Evolutionary conservation across 768 basidiomycete genomes (phyloP), one percentile per base, ranked within the genome.

Genomic region (Lactifluus piperatus): DNA sequence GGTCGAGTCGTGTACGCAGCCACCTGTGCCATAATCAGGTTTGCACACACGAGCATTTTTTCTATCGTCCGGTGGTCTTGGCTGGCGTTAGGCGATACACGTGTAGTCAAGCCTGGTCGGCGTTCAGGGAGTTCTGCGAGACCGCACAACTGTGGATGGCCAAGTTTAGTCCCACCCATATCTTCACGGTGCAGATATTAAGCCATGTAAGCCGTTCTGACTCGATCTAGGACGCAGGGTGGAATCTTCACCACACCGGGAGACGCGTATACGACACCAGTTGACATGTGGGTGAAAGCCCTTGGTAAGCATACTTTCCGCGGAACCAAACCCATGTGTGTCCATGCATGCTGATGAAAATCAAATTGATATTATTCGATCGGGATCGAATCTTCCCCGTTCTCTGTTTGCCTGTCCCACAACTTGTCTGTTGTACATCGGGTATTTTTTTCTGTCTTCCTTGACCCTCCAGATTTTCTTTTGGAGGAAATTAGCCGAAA

Each of bases 221-320:
- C 56, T 36, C 61, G 53, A 57, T 60, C 16, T 69, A 92, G 91
- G 70, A 93, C 89, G 1, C 85, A 88, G 60, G 88, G 88, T 48
- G 91, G 91, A 5, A 87, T 92, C 58, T 91, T 91, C 71, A 91
- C 87, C 45, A 88, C 87, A 0, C 86, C 87, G 4, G 88, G 88
- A 30, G 89, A 92, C 71, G 88, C 88, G 24, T 91, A 87, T 68
- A 91, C 88, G 39, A 91, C 90, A 7, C 90, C 91, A 1, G 80
- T 93, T 47, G 90, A 93, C 67, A 90, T 92, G 87, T 92, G 90
- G 90, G 83, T 91, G 55, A 90, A 88, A 70, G 86, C 79, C 16
- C 79, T 93, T 51, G 91, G 91, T 90, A 70, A 72, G 85, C 74
- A 56, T 60, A 45, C 62, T 64, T 67, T 68, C 62, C 50, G 47